Evolutionary conservation across 1,284 basidiomycete species (phyloP).

Genomic region (Leccinum pallidistipes): DNA sequence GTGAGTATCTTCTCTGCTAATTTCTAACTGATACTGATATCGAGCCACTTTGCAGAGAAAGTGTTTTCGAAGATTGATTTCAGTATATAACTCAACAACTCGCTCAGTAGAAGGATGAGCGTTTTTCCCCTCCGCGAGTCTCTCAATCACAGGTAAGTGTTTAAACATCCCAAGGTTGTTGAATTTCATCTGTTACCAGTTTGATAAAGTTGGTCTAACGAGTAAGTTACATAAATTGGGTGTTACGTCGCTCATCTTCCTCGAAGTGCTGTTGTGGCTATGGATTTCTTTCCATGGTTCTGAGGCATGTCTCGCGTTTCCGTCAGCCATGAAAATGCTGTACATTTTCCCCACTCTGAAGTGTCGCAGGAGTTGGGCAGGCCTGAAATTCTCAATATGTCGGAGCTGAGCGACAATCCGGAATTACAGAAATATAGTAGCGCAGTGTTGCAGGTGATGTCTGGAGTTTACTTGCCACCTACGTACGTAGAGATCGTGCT

Average conservation of each 20-base stretch:
- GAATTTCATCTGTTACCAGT: conserved; percentile 41
- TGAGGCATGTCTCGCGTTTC: conserved; percentile 68
- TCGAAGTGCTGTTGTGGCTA: conserved; percentile 73
- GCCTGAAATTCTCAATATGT: conserved; percentile 79
- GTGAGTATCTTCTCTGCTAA: conserved; percentile 35
- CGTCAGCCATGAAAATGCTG: conserved; percentile 77
- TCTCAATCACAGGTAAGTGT: conserved; percentile 63
- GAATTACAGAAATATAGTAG: conserved; percentile 73
- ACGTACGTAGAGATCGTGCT: conserved; percentile 63
- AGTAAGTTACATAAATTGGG: conserved; percentile 43
- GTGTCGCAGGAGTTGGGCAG: conserved; percentile 37
- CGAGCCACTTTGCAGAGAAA: conserved; percentile 43
- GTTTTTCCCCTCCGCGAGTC: conserved; percentile 83
- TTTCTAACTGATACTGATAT: neutral
- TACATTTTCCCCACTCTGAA: conserved; percentile 40
- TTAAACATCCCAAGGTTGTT: neutral
- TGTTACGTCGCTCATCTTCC: conserved; percentile 14
- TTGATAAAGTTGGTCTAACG: conserved; percentile 85
- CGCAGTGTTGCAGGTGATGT: conserved; percentile 73
- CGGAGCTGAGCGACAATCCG: conserved; percentile 75
- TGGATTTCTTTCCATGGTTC: conserved; percentile 72
- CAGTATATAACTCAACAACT: conserved; percentile 56
- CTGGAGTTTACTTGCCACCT: conserved; percentile 62
- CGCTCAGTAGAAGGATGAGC: conserved; percentile 67
- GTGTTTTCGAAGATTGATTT: conserved; percentile 58